A percentile compares a stretch with the other conserved stretches of the same genome.
phyloP scores from a whole-genome alignment of 2,329 filamentous ascomycete species.

The Microdochium bolleyi region DNA sequence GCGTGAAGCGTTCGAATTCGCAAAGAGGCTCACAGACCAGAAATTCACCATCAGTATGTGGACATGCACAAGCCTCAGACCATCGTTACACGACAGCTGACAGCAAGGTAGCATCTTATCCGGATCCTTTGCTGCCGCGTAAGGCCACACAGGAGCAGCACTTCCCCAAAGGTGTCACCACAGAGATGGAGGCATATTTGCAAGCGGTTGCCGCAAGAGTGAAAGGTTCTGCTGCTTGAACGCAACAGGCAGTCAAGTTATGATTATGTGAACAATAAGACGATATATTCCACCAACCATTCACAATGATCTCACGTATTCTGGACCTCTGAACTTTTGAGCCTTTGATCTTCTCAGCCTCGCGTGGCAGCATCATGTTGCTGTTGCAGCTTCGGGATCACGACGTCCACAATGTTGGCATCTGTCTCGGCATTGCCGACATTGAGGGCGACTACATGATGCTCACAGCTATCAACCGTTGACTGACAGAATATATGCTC shows the following conservation, averaged over 20 bases:
- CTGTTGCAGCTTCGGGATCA: no score
- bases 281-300: no score
- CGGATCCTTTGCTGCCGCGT: slow-evolving; percentile 35
- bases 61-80: slow-evolving; percentile 3
- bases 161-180: slow-evolving; percentile 29
- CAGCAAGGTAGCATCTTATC: slow-evolving; percentile 19
- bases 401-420: no score
- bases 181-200: slow-evolving; percentile 31
- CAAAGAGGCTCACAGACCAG: slow-evolving; percentile 32
- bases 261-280: no score
- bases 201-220: slow-evolving; percentile 17
- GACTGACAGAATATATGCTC: no score
- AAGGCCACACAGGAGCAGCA: slow-evolving; percentile 19
- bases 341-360: no score
- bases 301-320: no score
- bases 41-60: slow-evolving; percentile 37
- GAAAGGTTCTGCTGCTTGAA: neutral
- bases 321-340: no score
- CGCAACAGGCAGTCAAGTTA: neutral
- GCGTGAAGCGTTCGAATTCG: slow-evolving; percentile 34
- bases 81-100: slow-evolving; percentile 19
- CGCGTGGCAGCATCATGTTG: no score
- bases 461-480: no score
- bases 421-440: no score
- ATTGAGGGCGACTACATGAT: no score